Evolutionary conservation across 2,329 filamentous ascomycete genomes (phyloP).

Genomic region (Myriosclerotinia duriaeana): DNA sequence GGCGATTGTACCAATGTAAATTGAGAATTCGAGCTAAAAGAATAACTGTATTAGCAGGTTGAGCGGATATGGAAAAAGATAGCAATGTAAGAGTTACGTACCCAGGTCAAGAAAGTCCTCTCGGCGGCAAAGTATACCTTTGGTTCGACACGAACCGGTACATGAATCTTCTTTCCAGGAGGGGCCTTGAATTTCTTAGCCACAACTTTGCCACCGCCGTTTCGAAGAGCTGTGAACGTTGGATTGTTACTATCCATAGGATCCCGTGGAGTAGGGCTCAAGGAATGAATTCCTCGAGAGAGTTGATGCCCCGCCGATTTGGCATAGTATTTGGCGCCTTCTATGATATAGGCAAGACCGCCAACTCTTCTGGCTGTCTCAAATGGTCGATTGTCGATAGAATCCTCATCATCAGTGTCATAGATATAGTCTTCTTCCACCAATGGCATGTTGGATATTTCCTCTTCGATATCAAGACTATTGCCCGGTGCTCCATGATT

Average conservation of each 20-base stretch:
- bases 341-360: conserved; percentile 71
- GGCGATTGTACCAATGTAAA: conserved; percentile 87
- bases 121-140: conserved; percentile 98
- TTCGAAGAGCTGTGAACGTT: conserved; percentile 54
- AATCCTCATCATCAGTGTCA: conserved; percentile 85
- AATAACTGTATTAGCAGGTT: conserved; percentile 1
- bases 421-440: conserved; percentile 77
- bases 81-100: conserved; percentile 45
- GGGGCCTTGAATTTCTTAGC: conserved; percentile 68
- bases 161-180: conserved; percentile 87
- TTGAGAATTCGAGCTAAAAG: conserved; percentile 82
- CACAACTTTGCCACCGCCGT: conserved; percentile 57
- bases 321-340: conserved; percentile 50
- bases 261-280: conserved; percentile 29
- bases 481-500: conserved; percentile 42
- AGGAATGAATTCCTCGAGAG: conserved; percentile 24
- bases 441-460: conserved; percentile 61
- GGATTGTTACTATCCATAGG: conserved; percentile 44
- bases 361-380: conserved; percentile 77
- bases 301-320: conserved; percentile 30
- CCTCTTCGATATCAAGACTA: conserved; percentile 75
- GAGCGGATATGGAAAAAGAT: conserved; percentile 13
- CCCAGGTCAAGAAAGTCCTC: conserved; percentile 92
- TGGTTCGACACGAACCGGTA: conserved; percentile 91
- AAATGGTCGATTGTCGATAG: conserved; percentile 69